Percentiles rank a stretch among this genome's conserved stretches.
Evolutionary conservation across 768 basidiomycete species (phyloP).

Genomic region (Phanerochaete sordida): DNA sequence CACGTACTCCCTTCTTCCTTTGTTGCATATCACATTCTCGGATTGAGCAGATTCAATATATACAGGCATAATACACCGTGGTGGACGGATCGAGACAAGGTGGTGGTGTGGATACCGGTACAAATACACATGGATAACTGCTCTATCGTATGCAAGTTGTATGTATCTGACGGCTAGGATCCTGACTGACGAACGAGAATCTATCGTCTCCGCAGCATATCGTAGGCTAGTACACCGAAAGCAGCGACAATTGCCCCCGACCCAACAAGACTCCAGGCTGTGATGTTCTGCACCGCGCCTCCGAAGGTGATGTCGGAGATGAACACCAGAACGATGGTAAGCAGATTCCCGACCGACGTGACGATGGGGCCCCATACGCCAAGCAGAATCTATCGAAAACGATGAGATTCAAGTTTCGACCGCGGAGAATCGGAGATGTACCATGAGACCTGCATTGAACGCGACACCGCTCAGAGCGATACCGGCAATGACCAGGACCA

Average conservation of each 20-base stretch:
- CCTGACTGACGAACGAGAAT: background rate
- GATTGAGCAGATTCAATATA: slow-evolving; percentile 3
- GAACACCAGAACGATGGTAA: slow-evolving; percentile 90
- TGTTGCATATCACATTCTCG: slow-evolving; percentile 1
- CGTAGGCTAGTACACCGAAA: slow-evolving; percentile 76
- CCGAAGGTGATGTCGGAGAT: slow-evolving; percentile 76
- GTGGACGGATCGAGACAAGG: background rate
- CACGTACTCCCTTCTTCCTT: background rate
- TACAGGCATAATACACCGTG: background rate
- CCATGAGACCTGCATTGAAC: slow-evolving; percentile 89
- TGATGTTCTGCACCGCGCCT: slow-evolving; percentile 55
- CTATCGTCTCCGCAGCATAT: slow-evolving; percentile 39
- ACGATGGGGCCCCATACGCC: slow-evolving; percentile 88
- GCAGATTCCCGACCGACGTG: slow-evolving; percentile 84
- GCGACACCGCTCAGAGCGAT: slow-evolving; percentile 71
- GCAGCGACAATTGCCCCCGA: slow-evolving; percentile 77
- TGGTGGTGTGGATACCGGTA: too few species aligned
- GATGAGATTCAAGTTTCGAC: background rate
- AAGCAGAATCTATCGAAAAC: slow-evolving; percentile 57
- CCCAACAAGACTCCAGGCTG: slow-evolving; percentile 70
- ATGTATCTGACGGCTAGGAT: too few species aligned
- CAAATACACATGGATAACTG: too few species aligned
- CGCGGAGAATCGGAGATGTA: slow-evolving; percentile 27
- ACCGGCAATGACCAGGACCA: slow-evolving; percentile 52
- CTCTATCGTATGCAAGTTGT: too few species aligned